Conservation (phyloP, 2,329 filamentous ascomycete species). For the Pezicula radicicola region DNA sequence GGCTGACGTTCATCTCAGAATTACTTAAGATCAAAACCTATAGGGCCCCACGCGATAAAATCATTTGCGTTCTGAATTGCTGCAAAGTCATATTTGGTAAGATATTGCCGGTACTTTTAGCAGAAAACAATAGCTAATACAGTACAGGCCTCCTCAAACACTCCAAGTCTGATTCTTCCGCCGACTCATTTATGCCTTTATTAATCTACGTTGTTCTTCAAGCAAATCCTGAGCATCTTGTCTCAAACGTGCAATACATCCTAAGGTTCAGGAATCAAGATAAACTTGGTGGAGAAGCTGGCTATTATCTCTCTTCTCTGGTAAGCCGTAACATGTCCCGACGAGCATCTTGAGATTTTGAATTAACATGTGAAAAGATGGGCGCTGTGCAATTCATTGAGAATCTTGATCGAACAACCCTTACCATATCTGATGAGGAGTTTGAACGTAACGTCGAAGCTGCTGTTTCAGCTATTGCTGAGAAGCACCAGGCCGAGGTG, state of each 20-base stretch:
- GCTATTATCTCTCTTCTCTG: slow-evolving; percentile 94
- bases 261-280: slow-evolving; percentile 96
- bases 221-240: slow-evolving; percentile 90
- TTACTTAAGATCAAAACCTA: slow-evolving; percentile 95
- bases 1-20: slow-evolving; percentile 52
- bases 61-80: slow-evolving; percentile 96
- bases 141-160: slow-evolving; percentile 76
- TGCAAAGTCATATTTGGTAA: slow-evolving; percentile 98
- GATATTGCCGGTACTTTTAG: slow-evolving; percentile 17
- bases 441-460: slow-evolving; percentile 97
- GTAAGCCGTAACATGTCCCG: slow-evolving; percentile 42
- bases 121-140: slow-evolving; percentile 13
- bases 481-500: slow-evolving; percentile 69
- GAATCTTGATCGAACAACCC: slow-evolving; percentile 86
- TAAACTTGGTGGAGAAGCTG: slow-evolving; percentile 94
- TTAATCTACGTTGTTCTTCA: slow-evolving; percentile 95
- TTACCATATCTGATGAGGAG: slow-evolving; percentile 92
- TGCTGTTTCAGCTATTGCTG: slow-evolving; percentile 91
- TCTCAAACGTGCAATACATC: slow-evolving; percentile 98
- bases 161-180: slow-evolving; percentile 88
- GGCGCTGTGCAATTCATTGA: slow-evolving; percentile 96
- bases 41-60: slow-evolving; percentile 94
- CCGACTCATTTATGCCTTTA: slow-evolving; percentile 92
- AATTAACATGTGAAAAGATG: slow-evolving; percentile 51
- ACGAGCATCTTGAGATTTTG: not conserved